Conservation (phyloP, 257 asterid genomes). For the Nicotiana obtusifolia region DNA sequence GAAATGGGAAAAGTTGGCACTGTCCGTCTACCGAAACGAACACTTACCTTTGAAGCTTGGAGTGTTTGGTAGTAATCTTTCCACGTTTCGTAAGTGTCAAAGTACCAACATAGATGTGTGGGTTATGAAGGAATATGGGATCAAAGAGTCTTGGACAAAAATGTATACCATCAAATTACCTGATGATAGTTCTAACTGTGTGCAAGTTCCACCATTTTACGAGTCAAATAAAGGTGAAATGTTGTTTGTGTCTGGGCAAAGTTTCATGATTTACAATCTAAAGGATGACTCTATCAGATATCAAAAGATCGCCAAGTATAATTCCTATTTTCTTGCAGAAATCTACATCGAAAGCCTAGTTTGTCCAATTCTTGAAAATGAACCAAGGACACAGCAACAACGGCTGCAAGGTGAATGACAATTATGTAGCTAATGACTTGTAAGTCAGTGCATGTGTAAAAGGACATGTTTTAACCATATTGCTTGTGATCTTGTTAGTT, state of each 20-base stretch:
- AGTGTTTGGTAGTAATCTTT: conserved; percentile 12
- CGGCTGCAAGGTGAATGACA: background rate
- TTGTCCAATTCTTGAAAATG: too few relatives aligned
- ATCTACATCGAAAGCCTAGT: conserved; percentile 44
- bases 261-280: conserved; percentile 25
- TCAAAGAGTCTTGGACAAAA: conserved; percentile 28
- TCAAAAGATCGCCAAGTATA: too few relatives aligned
- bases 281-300: background rate
- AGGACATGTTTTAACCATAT: background rate
- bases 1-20: conserved; percentile 2
- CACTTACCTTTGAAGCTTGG: background rate
- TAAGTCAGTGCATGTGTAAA: background rate
- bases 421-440: background rate
- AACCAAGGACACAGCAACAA: too few relatives aligned
- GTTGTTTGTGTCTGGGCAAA: conserved; percentile 24
- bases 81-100: background rate
- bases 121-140: conserved; percentile 30
- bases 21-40: background rate
- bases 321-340: too few relatives aligned
- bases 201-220: conserved; percentile 10
- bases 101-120: conserved; percentile 16
- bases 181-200: background rate
- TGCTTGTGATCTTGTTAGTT: background rate
- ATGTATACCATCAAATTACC: conserved; percentile 1
- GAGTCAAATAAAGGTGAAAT: conserved; percentile 30